Base-by-base conservation (phyloP, 2,329 filamentous ascomycete genomes). In the Fusarium falciforme region DNA sequence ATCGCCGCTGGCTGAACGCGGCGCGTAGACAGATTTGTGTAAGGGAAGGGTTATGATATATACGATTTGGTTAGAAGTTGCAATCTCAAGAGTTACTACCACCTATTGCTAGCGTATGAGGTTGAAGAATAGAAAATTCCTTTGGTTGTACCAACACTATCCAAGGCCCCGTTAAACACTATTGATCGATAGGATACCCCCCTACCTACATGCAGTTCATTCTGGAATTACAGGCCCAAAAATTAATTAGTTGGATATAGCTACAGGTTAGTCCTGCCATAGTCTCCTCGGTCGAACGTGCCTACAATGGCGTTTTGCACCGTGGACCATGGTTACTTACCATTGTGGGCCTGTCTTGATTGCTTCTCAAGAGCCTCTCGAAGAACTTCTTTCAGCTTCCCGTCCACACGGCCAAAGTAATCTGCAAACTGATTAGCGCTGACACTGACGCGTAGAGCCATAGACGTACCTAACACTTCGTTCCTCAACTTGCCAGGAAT, bases 401-500 rank as follows among this genome's bases (percentile, higher is more conserved):
- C 35, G 17, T 70, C 67, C 36, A 70, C 65, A 3, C 65, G 52
- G 0, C 35, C 67, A 27, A 70, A 70, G 22, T 70, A 70, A 0
- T 63, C 64, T 69, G n/a, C 5, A 4, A 11, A 4, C 1, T 29
- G 9, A 20, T 68, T 14, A 68, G 61, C 20, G 22, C 9, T 2
- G 31, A 12, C 5, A 17, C 6, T 20, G 6, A 10, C 4, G 10
- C 1, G 5, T 5, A 35, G 3, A 14, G 22, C n/a, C 17, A 25
- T 20, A 31, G 3, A 60, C 65, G 35, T 6, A 68, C 69, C 72
- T 9, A 75, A 0, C 0, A 78, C 76, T 6, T 72, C 57, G 0
- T 60, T 12, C 36, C 68, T 64, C 47, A 78, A 66, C 3, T 68
- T 70, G 0, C 71, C 71, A 0, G 72, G 73, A 2, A 78, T 55